These are phyloP conservation scores for Xerocomus nothofagi DNA, from an alignment of 1,284 basidiomycete genomes.

Conservation along the genomic window DNA sequence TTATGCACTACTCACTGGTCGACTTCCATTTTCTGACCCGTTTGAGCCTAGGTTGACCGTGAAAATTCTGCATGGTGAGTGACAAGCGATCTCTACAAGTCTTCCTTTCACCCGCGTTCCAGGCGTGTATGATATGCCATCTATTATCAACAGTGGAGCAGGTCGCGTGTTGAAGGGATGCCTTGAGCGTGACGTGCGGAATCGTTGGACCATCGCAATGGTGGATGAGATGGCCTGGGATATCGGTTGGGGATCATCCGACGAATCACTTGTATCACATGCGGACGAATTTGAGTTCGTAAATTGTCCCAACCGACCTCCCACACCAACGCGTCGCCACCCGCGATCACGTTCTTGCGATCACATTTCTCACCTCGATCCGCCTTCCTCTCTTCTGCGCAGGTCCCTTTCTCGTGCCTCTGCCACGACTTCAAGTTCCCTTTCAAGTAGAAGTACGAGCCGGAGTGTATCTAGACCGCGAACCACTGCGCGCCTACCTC, in stretches of 20 bases:
- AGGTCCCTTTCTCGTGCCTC: conserved; percentile 48
- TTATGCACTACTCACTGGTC: conserved; percentile 78
- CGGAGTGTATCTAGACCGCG: conserved; percentile 30
- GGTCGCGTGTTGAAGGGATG: conserved; percentile 75
- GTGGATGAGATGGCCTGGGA: conserved; percentile 80
- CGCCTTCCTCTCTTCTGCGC: conserved; percentile 20
- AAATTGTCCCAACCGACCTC: conserved; percentile 17
- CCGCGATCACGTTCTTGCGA: conserved; percentile 22
- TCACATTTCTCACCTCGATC: conserved; percentile 2
- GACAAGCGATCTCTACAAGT: not conserved
- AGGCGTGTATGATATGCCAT: conserved; percentile 63
- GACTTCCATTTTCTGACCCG: conserved; percentile 80
- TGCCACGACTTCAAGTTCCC: conserved; percentile 34
- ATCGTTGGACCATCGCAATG: conserved; percentile 74
- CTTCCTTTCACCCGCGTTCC: conserved; percentile 9
- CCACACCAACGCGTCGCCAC: conserved; percentile 11
- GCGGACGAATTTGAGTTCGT: conserved; percentile 32
- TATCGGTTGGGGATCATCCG: conserved; percentile 66
- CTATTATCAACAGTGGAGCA: conserved; percentile 65
- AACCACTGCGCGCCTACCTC: conserved; percentile 16
- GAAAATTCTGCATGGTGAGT: conserved; percentile 84
- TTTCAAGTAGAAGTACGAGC: conserved; percentile 37
- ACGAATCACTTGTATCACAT: conserved; percentile 26
- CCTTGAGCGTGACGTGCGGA: conserved; percentile 56
- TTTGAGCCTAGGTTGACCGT: conserved; percentile 89